phyloP scores from a whole-genome alignment of 139 green algal genomes.

The Spirogloea muscicola region DNA sequence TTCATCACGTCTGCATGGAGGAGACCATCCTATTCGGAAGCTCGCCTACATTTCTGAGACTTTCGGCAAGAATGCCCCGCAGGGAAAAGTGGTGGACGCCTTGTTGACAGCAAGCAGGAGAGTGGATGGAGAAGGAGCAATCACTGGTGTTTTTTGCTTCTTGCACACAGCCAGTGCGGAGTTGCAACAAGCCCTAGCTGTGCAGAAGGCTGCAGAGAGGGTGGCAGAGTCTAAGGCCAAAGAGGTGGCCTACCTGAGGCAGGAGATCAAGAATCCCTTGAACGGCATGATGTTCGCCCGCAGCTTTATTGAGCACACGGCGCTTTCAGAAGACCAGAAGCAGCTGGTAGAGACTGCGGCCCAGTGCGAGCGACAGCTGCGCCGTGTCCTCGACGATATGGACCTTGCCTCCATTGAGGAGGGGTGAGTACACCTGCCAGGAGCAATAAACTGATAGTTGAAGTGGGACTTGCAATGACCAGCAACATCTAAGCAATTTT shows the following conservation, averaged over 20 bases:
- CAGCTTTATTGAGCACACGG: not conserved
- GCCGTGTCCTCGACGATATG: slow-evolving; percentile 40
- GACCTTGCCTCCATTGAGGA: slow-evolving; percentile 44
- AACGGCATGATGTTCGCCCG: not conserved
- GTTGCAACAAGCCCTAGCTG: not conserved
- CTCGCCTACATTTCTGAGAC: no score
- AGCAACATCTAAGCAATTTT: no score
- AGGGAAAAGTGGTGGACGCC: not conserved
- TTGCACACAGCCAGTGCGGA: slow-evolving; percentile 8
- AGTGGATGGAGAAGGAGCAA: not conserved
- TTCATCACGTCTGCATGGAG: no score
- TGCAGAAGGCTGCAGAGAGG: not conserved
- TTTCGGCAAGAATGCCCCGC: no score
- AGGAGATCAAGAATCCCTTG: slow-evolving; percentile 1
- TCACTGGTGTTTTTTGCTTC: slow-evolving; percentile 22
- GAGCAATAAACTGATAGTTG: no score
- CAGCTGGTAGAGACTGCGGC: slow-evolving; percentile 46
- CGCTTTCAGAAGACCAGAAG: slow-evolving; percentile 40
- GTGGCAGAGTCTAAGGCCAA: not conserved
- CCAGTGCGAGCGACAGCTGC: slow-evolving; percentile 47
- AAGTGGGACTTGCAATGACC: no score
- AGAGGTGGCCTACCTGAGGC: slow-evolving; percentile 12
- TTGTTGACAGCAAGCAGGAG: not conserved
- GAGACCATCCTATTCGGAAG: no score
- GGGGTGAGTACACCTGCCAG: no score